phyloP scores from a whole-genome alignment of 1,284 basidiomycete species.

The Neotropicomus parvogracilis region DNA sequence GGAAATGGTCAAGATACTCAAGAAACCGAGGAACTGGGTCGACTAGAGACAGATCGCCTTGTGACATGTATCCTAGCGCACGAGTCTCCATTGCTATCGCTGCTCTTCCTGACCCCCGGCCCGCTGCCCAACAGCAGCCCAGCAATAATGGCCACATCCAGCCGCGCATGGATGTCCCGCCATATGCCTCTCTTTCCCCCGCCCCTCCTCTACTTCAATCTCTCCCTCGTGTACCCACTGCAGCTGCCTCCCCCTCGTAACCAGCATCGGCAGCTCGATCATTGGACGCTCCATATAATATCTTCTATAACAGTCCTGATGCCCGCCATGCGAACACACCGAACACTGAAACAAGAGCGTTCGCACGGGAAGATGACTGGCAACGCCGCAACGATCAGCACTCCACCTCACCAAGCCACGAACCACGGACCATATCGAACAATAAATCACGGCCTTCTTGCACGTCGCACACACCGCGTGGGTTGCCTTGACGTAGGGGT shows the following conservation, averaged over 20 bases:
- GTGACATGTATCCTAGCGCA: too few species aligned
- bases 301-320: slow-evolving; percentile 65
- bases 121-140: slow-evolving; percentile 37
- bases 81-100: too few species aligned
- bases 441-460: slow-evolving; percentile 45
- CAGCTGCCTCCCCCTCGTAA: slow-evolving; percentile 26
- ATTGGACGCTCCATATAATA: slow-evolving; percentile 59
- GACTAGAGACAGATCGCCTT: too few species aligned
- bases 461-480: slow-evolving; percentile 56
- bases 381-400: neutral
- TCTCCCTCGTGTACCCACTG: slow-evolving; percentile 22
- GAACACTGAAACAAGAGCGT: slow-evolving; percentile 66
- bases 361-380: slow-evolving; percentile 64
- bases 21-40: slow-evolving; percentile 69
- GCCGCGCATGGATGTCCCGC: slow-evolving; percentile 58
- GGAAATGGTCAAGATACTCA: slow-evolving; percentile 65
- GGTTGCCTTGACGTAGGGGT: slow-evolving; percentile 35
- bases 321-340: slow-evolving; percentile 72
- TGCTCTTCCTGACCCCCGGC: slow-evolving; percentile 2
- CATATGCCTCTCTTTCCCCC: slow-evolving; percentile 14
- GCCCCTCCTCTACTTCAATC: slow-evolving; percentile 9
- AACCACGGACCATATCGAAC: slow-evolving; percentile 64
- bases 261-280: slow-evolving; percentile 36
- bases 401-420: neutral
- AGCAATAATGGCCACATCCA: slow-evolving; percentile 65